Evolutionary conservation across 1,284 basidiomycete species (phyloP).

Genomic region (Apiotrichum gracile): DNA sequence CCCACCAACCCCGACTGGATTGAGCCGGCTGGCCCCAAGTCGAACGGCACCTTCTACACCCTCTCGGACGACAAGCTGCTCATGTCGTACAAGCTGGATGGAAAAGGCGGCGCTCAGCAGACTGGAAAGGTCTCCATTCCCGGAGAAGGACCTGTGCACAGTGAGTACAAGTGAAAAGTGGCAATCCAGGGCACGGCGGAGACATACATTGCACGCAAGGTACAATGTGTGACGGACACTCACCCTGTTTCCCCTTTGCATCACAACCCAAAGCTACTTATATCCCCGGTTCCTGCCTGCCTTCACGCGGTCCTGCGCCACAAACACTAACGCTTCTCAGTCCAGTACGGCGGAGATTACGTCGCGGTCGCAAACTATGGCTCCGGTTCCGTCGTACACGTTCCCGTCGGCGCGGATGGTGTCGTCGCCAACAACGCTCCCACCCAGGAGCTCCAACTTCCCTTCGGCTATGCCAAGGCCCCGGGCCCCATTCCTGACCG

Average conservation of each 20-base stretch:
- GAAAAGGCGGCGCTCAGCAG: not conserved
- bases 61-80: conserved; percentile 30
- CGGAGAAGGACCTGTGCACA: not conserved
- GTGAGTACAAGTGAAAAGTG: not conserved
- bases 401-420: not conserved
- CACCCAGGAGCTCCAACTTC: conserved; percentile 21
- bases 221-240: no score
- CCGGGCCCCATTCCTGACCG: no score
- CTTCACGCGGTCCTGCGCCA: not conserved
- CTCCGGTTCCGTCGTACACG: conserved; percentile 28
- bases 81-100: conserved; percentile 3
- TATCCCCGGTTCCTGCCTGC: no score
- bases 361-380: conserved; percentile 12
- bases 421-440: not conserved
- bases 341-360: not conserved
- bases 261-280: no score
- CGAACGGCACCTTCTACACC: conserved; percentile 22
- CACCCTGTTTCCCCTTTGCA: no score
- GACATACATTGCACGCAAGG: no score
- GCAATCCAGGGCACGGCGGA: no score
- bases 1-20: conserved; percentile 34
- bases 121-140: not conserved
- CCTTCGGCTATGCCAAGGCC: conserved; percentile 23
- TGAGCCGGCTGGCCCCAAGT: conserved; percentile 2
- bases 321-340: not conserved